phyloP scores from a whole-genome alignment of 306 rosid genomes.

The Vicia villosa region DNA sequence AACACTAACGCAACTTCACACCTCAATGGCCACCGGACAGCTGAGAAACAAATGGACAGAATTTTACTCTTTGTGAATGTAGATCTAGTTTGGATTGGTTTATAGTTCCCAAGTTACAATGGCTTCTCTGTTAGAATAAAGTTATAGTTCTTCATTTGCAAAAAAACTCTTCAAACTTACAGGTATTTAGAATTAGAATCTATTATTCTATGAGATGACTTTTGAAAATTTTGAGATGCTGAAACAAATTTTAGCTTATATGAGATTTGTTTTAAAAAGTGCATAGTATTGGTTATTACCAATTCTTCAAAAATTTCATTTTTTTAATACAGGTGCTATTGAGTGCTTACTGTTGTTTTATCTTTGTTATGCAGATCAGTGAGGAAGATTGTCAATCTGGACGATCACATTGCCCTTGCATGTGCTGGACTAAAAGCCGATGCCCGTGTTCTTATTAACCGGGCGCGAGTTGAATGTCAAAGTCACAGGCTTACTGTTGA shows the following conservation, averaged over 20 bases:
- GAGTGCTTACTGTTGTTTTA: not conserved
- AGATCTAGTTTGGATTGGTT: not conserved
- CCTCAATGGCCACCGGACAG: too few species aligned
- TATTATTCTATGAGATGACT: not conserved
- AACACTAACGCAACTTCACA: too few species aligned
- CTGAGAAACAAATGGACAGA: too few species aligned
- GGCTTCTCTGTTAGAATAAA: not conserved
- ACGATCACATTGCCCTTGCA: constrained; percentile 70
- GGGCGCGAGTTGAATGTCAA: constrained; percentile 91
- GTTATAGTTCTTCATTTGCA: not conserved
- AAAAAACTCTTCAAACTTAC: not conserved
- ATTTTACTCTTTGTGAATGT: too few species aligned
- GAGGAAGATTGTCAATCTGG: constrained; percentile 53
- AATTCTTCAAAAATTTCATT: not conserved
- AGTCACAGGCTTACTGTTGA: constrained; percentile 94
- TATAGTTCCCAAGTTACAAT: not conserved
- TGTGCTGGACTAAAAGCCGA: constrained; percentile 99
- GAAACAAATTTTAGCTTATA: not conserved
- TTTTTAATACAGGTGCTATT: not conserved
- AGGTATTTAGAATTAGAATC: not conserved
- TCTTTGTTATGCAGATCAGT: constrained; percentile 41
- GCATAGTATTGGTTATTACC: not conserved
- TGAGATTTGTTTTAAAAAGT: not conserved
- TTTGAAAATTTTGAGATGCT: not conserved
- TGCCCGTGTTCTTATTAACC: constrained; percentile 91